Evolutionary conservation across 768 basidiomycete species (phyloP).

Genomic region (Calvatia gigantea): DNA sequence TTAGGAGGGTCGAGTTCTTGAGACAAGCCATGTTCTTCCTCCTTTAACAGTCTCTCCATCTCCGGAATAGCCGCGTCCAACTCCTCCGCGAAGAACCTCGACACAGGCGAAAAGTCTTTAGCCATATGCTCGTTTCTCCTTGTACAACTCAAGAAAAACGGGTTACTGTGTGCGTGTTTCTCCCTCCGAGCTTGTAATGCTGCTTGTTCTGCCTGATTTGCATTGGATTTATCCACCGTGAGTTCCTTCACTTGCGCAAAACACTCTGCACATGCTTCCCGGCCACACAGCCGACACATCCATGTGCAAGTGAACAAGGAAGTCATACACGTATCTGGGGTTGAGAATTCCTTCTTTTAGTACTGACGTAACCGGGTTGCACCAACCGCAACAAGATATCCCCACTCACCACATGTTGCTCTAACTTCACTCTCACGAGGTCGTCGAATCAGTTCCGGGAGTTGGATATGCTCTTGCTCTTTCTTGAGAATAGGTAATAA

Average conservation of each 20-base stretch:
- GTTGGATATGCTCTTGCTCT: conserved; percentile 60
- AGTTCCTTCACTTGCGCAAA: conserved; percentile 65
- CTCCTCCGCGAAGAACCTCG: conserved; percentile 66
- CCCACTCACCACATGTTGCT: conserved; percentile 73
- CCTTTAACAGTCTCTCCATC: conserved; percentile 56
- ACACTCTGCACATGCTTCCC: conserved; percentile 87
- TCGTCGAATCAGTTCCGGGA: conserved; percentile 60
- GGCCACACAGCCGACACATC: conserved; percentile 89
- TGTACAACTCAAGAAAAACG: conserved; percentile 72
- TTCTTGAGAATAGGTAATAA: conserved; percentile 62
- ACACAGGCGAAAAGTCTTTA: conserved; percentile 74
- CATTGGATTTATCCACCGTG: conserved; percentile 49
- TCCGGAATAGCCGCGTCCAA: conserved; percentile 60
- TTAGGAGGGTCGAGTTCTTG: background rate
- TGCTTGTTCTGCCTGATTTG: conserved; percentile 43
- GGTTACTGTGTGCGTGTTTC: conserved; percentile 60
- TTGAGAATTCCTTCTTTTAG: no score
- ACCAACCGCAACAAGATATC: conserved; percentile 6
- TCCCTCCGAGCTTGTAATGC: conserved; percentile 52
- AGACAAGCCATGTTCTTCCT: conserved; percentile 3
- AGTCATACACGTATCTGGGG: conserved; percentile 92
- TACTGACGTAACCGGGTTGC: background rate
- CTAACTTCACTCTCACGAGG: conserved; percentile 80
- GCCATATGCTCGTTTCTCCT: conserved; percentile 67
- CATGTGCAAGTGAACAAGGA: conserved; percentile 88